phyloP scores from a whole-genome alignment of 192 early-diverging fungal genomes.

The Ramicandelaber brevisporus region DNA sequence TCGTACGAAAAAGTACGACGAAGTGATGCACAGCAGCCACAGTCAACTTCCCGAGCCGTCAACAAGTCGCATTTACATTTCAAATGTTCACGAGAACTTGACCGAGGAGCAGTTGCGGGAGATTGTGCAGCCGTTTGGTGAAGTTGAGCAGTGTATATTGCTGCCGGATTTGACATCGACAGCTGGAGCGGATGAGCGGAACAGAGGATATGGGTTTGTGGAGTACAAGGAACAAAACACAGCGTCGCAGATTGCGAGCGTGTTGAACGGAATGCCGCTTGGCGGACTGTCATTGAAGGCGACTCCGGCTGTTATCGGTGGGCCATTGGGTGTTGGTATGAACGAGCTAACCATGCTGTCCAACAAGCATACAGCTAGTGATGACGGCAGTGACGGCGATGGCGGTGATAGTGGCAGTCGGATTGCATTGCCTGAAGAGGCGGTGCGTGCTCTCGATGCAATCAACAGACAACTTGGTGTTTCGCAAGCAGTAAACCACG shows the following conservation, averaged over 20 bases:
- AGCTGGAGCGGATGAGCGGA: constrained; percentile 64
- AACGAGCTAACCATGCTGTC: constrained; percentile 33
- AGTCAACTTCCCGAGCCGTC: constrained; percentile 38
- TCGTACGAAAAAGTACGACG: constrained; percentile 59
- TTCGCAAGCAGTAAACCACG: not conserved
- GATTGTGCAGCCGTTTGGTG: constrained; percentile 71
- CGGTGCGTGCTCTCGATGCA: constrained; percentile 10
- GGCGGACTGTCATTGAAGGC: constrained; percentile 44
- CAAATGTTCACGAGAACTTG: constrained; percentile 56
- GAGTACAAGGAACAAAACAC: constrained; percentile 36
- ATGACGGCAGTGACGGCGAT: not conserved
- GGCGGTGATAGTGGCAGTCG: constrained; percentile 4
- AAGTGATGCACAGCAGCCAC: constrained; percentile 24
- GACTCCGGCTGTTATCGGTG: constrained; percentile 41
- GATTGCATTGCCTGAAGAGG: constrained; percentile 14
- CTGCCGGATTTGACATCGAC: constrained; percentile 32
- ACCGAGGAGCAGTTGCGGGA: constrained; percentile 40
- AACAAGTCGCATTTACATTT: constrained; percentile 46
- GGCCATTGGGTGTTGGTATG: constrained; percentile 57
- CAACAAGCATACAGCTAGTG: constrained; percentile 2
- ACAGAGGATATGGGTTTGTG: too few relatives aligned
- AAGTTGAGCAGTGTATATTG: constrained; percentile 38
- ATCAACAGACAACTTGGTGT: constrained; percentile 5
- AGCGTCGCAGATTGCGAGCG: constrained; percentile 27
- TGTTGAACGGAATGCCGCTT: constrained; percentile 59